Evolutionary conservation across 805 yeast species (phyloP).

Genomic region (Lipomyces sp.): DNA sequence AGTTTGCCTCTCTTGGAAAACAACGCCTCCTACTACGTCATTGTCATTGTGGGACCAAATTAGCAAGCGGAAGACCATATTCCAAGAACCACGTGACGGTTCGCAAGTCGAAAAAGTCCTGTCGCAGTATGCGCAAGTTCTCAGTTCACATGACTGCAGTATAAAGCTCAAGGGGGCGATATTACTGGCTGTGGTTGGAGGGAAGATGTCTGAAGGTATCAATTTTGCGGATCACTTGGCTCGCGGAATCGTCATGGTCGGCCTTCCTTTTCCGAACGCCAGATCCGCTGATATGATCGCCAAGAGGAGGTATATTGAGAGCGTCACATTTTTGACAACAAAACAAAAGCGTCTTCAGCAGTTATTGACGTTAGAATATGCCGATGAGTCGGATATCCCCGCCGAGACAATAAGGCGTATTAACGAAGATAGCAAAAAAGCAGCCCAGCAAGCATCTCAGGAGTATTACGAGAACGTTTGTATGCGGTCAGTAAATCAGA

Average conservation of each 20-base stretch:
- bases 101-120: constrained; percentile 48
- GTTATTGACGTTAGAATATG: neutral
- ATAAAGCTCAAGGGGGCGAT: constrained; percentile 52
- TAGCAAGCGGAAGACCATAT: constrained; percentile 40
- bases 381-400: neutral
- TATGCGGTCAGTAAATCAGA: constrained; percentile 87
- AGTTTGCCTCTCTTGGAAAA: constrained; percentile 55
- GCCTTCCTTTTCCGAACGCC: constrained; percentile 85
- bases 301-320: constrained; percentile 61
- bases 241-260: constrained; percentile 79
- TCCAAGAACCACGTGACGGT: constrained; percentile 52
- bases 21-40: constrained; percentile 23
- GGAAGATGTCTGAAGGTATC: constrained; percentile 89
- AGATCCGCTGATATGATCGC: constrained; percentile 78
- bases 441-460: constrained; percentile 49
- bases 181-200: constrained; percentile 84
- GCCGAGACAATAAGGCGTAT: constrained; percentile 33
- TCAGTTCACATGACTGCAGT: constrained; percentile 31
- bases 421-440: constrained; percentile 34
- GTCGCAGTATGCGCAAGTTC: constrained; percentile 48
- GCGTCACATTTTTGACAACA: constrained; percentile 48
- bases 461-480: constrained; percentile 78
- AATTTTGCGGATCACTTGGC: constrained; percentile 87
- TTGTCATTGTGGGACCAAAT: constrained; percentile 33
- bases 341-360: neutral